Evolutionary conservation across 306 rosid genomes (phyloP).

Genomic region (Cucurbita pepo): DNA sequence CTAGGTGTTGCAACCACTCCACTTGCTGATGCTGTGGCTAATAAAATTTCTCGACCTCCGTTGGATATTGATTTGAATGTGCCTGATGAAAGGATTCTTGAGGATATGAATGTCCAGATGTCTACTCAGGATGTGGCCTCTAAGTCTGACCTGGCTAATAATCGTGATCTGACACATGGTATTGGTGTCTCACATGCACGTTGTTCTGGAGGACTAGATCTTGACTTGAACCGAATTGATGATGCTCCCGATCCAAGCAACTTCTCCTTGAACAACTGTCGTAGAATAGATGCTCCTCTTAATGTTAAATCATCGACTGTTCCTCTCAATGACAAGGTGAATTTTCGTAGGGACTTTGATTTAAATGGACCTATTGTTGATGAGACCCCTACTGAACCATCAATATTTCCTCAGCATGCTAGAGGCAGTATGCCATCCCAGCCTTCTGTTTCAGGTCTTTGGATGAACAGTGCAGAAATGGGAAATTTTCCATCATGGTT

Average conservation of each 20-base stretch:
- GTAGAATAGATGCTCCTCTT: constrained; percentile 19
- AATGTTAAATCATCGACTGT: constrained; percentile 14
- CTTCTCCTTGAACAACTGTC: constrained; percentile 18
- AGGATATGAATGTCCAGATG: constrained; percentile 32
- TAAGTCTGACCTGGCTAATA: constrained; percentile 9
- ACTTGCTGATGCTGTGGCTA: constrained; percentile 11
- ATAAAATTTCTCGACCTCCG: constrained; percentile 25
- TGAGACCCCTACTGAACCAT: constrained; percentile 28
- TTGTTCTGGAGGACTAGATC: constrained; percentile 46
- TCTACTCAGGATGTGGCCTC: constrained; percentile 7
- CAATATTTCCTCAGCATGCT: constrained; percentile 19
- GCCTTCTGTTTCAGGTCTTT: constrained; percentile 29
- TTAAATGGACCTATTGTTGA: constrained; percentile 57
- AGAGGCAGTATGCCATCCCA: constrained; percentile 31
- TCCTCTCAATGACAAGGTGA: constrained; percentile 19
- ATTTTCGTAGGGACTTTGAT: constrained; percentile 45
- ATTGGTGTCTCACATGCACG: constrained; percentile 16
- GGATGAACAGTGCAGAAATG: constrained; percentile 34
- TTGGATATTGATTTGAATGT: constrained; percentile 59
- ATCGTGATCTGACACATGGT: constrained; percentile 8
- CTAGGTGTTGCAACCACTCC: constrained; percentile 9
- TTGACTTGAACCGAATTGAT: constrained; percentile 49
- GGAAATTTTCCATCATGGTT: constrained; percentile 50
- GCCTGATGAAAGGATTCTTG: constrained; percentile 46
- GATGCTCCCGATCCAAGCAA: constrained; percentile 38